These are phyloP conservation scores for Chloroidium sp. DNA, from an alignment of 163 green algal species.

Conservation along the genomic window DNA sequence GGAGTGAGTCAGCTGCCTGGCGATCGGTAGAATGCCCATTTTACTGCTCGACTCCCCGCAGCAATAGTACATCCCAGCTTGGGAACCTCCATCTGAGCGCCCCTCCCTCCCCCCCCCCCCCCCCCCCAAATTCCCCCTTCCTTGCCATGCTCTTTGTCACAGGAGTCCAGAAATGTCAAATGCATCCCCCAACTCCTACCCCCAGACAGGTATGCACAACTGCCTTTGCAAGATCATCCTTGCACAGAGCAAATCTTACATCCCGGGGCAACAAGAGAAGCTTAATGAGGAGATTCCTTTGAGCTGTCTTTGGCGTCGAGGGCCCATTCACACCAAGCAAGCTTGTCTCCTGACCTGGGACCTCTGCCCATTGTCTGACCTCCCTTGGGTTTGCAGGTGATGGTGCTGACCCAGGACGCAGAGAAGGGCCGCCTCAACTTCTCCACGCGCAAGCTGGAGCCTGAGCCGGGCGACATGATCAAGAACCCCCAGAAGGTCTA, in stretches of 20 bases:
- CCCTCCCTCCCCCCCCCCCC: no score
- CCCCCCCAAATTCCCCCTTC: background rate
- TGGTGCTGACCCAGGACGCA: slow-evolving; percentile 89
- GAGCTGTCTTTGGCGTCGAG: no score
- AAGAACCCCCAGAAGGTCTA: slow-evolving; percentile 86
- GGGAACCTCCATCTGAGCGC: no score
- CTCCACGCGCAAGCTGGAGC: slow-evolving; percentile 97
- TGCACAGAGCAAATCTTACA: no score
- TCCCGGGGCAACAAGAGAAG: no score
- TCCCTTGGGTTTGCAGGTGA: slow-evolving; percentile 44
- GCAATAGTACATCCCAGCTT: no score
- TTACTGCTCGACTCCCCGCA: no score
- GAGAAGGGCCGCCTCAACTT: slow-evolving; percentile 78
- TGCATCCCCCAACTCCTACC: background rate
- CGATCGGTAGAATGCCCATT: no score
- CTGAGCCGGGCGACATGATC: slow-evolving; percentile 90
- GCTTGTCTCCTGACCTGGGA: background rate
- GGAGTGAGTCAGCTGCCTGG: no score
- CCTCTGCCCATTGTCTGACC: background rate
- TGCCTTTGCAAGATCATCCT: no score
- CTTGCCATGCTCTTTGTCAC: background rate
- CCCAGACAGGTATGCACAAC: background rate
- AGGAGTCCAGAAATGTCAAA: background rate
- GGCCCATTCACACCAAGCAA: no score
- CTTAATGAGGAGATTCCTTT: no score